Percentiles rank a stretch among this genome's conserved stretches.
Evolutionary conservation across 2,329 filamentous ascomycete species (phyloP).

Genomic region (Talaromyces marneffei): DNA sequence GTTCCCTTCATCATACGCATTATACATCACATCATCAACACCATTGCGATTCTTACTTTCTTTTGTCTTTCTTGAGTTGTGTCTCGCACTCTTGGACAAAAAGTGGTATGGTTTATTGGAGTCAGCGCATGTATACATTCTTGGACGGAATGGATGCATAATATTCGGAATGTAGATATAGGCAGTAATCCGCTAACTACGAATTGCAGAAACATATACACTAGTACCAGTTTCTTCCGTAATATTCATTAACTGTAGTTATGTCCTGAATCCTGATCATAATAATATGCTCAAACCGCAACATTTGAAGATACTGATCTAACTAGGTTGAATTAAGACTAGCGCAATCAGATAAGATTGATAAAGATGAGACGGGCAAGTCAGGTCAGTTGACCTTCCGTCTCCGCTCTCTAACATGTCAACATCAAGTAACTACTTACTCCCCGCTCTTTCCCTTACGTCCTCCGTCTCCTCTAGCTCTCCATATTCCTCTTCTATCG

Average conservation of each 20-base stretch:
- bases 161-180: constrained; percentile 5
- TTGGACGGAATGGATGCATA: background rate
- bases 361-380: constrained; percentile 2
- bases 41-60: background rate
- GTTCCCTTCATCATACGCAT: background rate
- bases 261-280: too few relatives aligned
- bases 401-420: background rate
- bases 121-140: background rate
- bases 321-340: background rate
- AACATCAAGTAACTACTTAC: background rate
- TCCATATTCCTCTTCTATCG: background rate
- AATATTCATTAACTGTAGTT: background rate
- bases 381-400: constrained; percentile 8
- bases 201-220: constrained; percentile 3
- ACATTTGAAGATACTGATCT: background rate
- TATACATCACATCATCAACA: background rate
- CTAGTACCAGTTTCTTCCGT: background rate
- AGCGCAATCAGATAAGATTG: constrained; percentile 34
- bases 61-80: background rate
- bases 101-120: constrained; percentile 5
- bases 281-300: too few relatives aligned
- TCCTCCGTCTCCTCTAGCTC: background rate
- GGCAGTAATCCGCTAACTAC: background rate
- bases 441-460: background rate
- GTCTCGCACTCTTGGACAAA: background rate